Conservation (phyloP, 768 basidiomycete genomes). For the Tulasnella sp. region DNA sequence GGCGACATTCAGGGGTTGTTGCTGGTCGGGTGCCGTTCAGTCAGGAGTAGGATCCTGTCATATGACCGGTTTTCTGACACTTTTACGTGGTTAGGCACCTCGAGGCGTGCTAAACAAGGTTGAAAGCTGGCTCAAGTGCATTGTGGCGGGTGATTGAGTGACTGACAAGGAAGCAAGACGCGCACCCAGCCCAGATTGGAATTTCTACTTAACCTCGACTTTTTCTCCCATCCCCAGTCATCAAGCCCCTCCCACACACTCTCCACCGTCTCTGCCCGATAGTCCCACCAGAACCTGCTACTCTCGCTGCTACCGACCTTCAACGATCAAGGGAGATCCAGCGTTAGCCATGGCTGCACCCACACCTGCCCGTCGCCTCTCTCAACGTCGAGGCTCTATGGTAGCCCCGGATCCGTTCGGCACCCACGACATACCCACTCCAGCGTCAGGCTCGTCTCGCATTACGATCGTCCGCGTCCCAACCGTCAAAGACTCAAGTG, state of each 20-base stretch:
- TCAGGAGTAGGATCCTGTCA: not conserved
- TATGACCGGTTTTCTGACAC: not conserved
- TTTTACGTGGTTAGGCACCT: not conserved
- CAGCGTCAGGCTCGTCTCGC: constrained; percentile 21
- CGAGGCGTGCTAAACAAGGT: constrained; percentile 1
- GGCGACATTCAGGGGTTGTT: not conserved
- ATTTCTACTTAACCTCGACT: not conserved
- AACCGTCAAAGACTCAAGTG: constrained; percentile 20
- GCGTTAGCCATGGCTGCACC: not conserved
- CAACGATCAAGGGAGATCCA: not conserved
- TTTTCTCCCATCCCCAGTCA: constrained; percentile 1
- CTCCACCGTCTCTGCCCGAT: not conserved
- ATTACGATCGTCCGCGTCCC: constrained; percentile 63
- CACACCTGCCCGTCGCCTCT: constrained; percentile 8
- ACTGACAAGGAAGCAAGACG: not conserved
- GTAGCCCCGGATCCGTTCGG: constrained; percentile 64
- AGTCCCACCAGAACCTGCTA: not conserved
- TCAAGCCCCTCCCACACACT: not conserved
- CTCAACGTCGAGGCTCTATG: constrained; percentile 53
- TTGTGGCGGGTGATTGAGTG: not conserved
- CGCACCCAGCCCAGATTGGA: not conserved
- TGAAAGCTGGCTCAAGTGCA: not conserved
- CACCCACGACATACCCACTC: constrained; percentile 39
- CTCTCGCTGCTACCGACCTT: not conserved
- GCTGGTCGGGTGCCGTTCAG: not conserved